Base-by-base conservation (phyloP, 2,329 filamentous ascomycete species). In the Diplodia seriata region DNA sequence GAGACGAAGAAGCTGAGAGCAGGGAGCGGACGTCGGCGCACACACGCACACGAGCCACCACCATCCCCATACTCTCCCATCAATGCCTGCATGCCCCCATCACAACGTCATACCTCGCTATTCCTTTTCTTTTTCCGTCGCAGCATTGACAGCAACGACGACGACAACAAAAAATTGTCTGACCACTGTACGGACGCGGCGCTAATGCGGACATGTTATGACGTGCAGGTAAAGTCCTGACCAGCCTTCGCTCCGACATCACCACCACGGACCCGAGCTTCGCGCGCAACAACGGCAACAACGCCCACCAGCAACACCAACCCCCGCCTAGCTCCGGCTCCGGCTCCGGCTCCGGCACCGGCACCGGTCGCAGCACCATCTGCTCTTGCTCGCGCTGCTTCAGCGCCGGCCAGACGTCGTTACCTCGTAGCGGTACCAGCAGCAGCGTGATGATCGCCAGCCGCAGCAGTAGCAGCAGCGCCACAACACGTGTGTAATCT, bases 311-410 rank as follows among this genome's bases (percentile, higher is more conserved):
- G 3, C 26, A 26, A 26, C 26, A 4, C 4, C 26, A 26, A 26
- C 26, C 26, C 26, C 26, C 26, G 26, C 1, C 18, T 18, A 43
- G 40, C 40, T 43, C 18, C 54, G 54, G 33, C 31, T 4, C 31
- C 3, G n/a, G n/a, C n/a, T 33, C 31, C 31, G 31, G 31, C 31
- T 33, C 7, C 54, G 33, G 33, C 54, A 5, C n/a, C 54, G 33
- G 33, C n/a, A 15, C 18, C n/a, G 9, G 43, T 4, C 8, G 38
- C 43, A 47, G 43, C 43, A 47, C 43, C 43, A 47, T 63, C n/a
- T 63, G 59, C 59, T 29, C 59, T 6, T 63, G 59, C 31, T 63
- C 59, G 29, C 59, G 59, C n/a, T 63, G 59, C 47, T 63, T 63
- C 47, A 63, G 31, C 14, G 36, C 18, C 23, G 26, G 26, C 26